These are phyloP conservation scores for Endothia cerciana DNA, from an alignment of 2,329 filamentous ascomycete species.

Conservation along the genomic window DNA sequence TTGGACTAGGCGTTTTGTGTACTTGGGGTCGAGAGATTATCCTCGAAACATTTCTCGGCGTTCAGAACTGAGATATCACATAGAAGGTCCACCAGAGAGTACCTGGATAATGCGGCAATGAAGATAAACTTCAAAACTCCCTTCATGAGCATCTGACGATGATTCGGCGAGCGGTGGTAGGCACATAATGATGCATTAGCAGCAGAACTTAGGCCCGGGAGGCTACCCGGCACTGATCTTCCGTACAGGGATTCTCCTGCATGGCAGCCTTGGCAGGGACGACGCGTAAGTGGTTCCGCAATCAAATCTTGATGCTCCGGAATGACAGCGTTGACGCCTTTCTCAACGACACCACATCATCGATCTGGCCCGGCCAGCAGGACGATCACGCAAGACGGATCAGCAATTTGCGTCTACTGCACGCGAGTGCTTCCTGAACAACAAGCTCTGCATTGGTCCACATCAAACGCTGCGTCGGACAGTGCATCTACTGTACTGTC, in stretches of 20 bases:
- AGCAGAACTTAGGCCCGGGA: too few relatives aligned
- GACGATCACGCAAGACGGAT: not conserved
- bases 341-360: not conserved
- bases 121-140: too few relatives aligned
- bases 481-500: too few relatives aligned
- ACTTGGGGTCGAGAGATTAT: not conserved
- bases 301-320: not conserved
- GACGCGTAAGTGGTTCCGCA: slow-evolving; percentile 8
- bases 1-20: not conserved
- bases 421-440: not conserved
- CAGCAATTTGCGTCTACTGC: not conserved
- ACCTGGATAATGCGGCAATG: not conserved
- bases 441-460: not conserved
- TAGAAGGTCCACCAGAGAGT: not conserved
- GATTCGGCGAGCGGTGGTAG: too few relatives aligned
- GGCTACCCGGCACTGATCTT: not conserved
- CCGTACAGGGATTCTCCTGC: not conserved
- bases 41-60: not conserved
- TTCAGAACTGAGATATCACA: not conserved
- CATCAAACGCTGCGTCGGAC: too few relatives aligned
- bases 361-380: not conserved
- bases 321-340: not conserved
- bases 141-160: too few relatives aligned
- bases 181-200: too few relatives aligned
- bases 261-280: not conserved